These are phyloP conservation scores for Amaranthus hypochondriacus DNA, from an alignment of 148 eudicot genomes.

Conservation along the genomic window DNA sequence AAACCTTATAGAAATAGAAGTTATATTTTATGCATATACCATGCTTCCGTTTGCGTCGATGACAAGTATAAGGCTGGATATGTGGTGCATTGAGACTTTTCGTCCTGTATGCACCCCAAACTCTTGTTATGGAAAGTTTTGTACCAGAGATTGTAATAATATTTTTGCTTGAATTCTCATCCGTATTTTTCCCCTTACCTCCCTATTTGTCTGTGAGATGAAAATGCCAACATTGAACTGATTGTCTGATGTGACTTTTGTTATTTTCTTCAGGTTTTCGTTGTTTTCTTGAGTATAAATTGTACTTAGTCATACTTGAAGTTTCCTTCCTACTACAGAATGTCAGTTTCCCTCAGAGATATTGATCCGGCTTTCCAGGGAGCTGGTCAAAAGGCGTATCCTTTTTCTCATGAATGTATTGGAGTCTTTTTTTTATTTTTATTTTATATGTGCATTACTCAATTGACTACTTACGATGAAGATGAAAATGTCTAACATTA, in stretches of 20 bases:
- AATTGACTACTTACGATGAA: no score
- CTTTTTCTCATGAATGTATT: constrained; percentile 29
- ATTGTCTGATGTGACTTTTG: background rate
- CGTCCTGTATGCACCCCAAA: no score
- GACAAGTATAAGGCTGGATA: no score
- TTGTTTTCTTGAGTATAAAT: constrained; percentile 15
- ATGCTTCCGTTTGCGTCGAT: background rate
- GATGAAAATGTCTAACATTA: no score
- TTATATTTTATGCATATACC: background rate
- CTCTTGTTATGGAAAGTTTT: background rate
- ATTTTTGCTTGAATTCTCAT: background rate
- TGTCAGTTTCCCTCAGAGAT: constrained; percentile 89
- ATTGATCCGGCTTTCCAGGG: constrained; percentile 92
- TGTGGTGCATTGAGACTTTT: no score
- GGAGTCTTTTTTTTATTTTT: background rate
- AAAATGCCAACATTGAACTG: background rate
- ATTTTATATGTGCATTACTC: background rate
- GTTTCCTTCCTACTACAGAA: constrained; percentile 16
- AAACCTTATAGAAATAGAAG: no score
- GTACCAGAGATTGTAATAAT: background rate
- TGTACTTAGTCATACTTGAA: constrained; percentile 4
- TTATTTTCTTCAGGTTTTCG: constrained; percentile 22
- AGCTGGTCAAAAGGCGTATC: constrained; percentile 98
- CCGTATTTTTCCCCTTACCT: no score
- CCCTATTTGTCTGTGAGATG: background rate